These are phyloP conservation scores for Moringa oleifera DNA, from an alignment of 345 rosid species.

Conservation along the genomic window DNA sequence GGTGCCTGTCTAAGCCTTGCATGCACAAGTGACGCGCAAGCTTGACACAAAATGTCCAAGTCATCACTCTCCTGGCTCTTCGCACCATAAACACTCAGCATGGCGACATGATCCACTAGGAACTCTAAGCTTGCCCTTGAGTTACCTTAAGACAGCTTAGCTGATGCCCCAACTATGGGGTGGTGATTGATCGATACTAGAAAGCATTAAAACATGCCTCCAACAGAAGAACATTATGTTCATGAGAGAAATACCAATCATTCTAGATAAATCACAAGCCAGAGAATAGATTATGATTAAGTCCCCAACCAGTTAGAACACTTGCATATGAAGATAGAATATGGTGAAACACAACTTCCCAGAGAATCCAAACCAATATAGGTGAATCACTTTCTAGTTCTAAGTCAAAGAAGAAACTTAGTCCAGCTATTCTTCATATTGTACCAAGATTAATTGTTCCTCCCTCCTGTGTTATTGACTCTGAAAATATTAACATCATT, in stretches of 20 bases:
- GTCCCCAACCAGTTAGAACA: too few relatives aligned
- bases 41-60: not conserved
- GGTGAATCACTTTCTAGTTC: too few relatives aligned
- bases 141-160: not conserved
- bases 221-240: not conserved
- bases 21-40: not conserved
- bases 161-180: not conserved
- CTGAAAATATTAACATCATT: not conserved
- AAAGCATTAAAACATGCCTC: not conserved
- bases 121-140: not conserved
- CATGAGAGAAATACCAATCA: too few relatives aligned
- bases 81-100: not conserved
- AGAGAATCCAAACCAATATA: too few relatives aligned
- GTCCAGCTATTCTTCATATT: not conserved
- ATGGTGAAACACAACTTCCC: too few relatives aligned
- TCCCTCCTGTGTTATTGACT: not conserved
- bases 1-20: not conserved
- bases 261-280: not conserved
- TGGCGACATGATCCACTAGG: not conserved
- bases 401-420: too few relatives aligned
- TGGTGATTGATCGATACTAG: not conserved
- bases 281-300: too few relatives aligned
- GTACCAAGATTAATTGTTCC: not conserved
- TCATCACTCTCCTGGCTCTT: not conserved
- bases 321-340: too few relatives aligned